Base-by-base conservation (phyloP, 2,329 filamentous ascomycete species). In the Gaeumannomyces sp. region DNA sequence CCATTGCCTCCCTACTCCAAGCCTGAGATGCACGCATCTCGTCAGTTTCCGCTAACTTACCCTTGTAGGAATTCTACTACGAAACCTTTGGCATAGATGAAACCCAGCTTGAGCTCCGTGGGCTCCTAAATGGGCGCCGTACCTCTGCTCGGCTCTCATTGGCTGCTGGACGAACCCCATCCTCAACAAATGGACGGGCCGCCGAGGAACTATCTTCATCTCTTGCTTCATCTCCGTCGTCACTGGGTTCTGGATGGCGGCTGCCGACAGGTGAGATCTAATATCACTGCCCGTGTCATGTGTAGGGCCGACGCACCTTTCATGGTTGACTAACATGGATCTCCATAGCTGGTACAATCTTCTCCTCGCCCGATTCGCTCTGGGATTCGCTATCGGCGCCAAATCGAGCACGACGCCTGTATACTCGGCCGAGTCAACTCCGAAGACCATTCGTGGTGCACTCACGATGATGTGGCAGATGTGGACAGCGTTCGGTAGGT, bases 381-480 rank as follows among this genome's bases (percentile, higher is more conserved):
- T 92, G 69, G 90, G 90, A 0, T 83, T 92, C 53, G 88, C 45
- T 1, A 89, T 90, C 72, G 88, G 88, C 14, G 80, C 45, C 19
- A 90, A 90, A 71, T 83, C 85, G 7, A 83, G 83, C 0, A 86
- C 53, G 25, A 57, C 53, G 22, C 61, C 61, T 33, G 61, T 63
- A 16, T 63, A 57, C 53, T 56, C 61, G 27, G 61, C 61, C 53
- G 61, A 63, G 19, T 57, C 31, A 11, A 57, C 61, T 10, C 61
- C 61, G 19, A 35, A 57, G 19, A 25, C 27, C 61, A 63, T 63
- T n/a, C 50, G 61, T 13, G 61, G 61, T 35, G 61, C 45, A 10
- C 61, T 63, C 11, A 57, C 53, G 2, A 63, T 63, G 61, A 33
- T 27, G 45, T 63, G 61, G 61, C 61, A 70, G 60, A 71, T 78